Conservation (phyloP, 1,139 yeast genomes). For the Yamadazyma diddensiae region DNA sequence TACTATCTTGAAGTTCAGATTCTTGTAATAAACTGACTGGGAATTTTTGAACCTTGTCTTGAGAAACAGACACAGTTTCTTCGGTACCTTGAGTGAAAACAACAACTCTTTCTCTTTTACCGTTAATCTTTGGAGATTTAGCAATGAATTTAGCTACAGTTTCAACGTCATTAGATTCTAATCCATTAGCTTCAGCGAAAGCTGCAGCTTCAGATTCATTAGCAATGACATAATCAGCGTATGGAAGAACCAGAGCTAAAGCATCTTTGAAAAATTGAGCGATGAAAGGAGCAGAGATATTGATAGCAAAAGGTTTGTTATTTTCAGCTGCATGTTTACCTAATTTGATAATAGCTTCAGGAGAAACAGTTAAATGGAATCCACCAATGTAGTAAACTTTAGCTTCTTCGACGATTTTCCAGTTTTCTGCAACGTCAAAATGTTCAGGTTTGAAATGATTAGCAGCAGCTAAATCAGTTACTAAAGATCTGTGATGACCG, state of each 20-base stretch:
- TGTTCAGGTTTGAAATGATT: conserved; percentile 92
- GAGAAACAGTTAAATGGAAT: conserved; percentile 96
- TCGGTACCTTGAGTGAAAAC: conserved; percentile 91
- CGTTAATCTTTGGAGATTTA: conserved; percentile 72
- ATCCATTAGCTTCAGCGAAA: conserved; percentile 81
- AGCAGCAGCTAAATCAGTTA: conserved; percentile 96
- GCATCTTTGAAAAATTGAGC: conserved; percentile 94
- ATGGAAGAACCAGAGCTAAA: conserved; percentile 74
- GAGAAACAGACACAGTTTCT: conserved; percentile 74
- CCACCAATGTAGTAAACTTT: conserved; percentile 91
- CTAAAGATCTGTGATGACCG: conserved; percentile 87
- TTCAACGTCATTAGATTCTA: conserved; percentile 54
- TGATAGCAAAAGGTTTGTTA: conserved; percentile 80
- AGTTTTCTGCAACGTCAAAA: conserved; percentile 84
- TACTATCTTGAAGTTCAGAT: conserved; percentile 78
- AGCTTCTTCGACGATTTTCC: conserved; percentile 82
- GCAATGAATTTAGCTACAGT: conserved; percentile 84
- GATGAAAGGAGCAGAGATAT: conserved; percentile 95
- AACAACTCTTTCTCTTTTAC: conserved; percentile 72
- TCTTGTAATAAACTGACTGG: conserved; percentile 71
- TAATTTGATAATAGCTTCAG: conserved; percentile 84
- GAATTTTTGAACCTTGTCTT: conserved; percentile 50
- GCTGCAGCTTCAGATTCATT: conserved; percentile 97
- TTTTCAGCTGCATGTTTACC: conserved; percentile 89
- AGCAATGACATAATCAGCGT: conserved; percentile 89